Evolutionary conservation across 139 green algal species (phyloP), one percentile per base, ranked within the genome.

Genomic region (Pseudopediastrum boryanum): DNA sequence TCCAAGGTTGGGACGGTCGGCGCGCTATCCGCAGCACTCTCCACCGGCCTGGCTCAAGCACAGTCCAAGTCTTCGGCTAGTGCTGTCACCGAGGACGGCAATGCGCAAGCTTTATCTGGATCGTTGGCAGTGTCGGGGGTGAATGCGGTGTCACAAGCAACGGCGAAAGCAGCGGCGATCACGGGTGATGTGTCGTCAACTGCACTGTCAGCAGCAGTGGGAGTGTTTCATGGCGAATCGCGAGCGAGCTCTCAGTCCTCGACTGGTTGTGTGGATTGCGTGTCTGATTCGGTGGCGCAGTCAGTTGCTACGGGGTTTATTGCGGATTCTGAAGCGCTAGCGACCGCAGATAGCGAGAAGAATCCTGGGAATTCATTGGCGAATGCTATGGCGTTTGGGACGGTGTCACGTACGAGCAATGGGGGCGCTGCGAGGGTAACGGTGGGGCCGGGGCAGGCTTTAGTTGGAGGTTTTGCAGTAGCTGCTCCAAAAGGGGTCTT

Each of bases 331-430:
- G 74, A 25, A 3, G 75, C 75, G 4, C 25, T 7, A 4, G 75
- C 75, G 3, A 59, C 35, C 6, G 62, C 75, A 0, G 27, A 67
- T 63, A 56, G 39, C 21, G 35, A 33, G 2, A 50, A 66, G 9
- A 75, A 81, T 50, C 62, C 75, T 13, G 75, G 75, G 33, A 58
- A 74, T 19, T n/a, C 75, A 25, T 42, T 73, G 35, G 62, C 75
- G 56, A 81, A 81, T 41, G 75, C 75, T 5, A 62, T 81, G 46
- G 75, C 75, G 2, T 13, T 81, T 21, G 75, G 75, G 8, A 23
- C 51, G 21, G 59, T 81, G 31, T 59, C 33, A 8, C 44, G 75
- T 33, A 74, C 63, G 46, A 81, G 61, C 43, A 81, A 81, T 33
- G 46, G 62, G 10, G 75, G 75, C n/a, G 51, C 63, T 8, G 44